A percentile compares a stretch with the other conserved stretches of the same genome.
Evolutionary conservation across 2,329 filamentous ascomycete genomes (phyloP).

Genomic region (Paraphaeosphaeria minitans): DNA sequence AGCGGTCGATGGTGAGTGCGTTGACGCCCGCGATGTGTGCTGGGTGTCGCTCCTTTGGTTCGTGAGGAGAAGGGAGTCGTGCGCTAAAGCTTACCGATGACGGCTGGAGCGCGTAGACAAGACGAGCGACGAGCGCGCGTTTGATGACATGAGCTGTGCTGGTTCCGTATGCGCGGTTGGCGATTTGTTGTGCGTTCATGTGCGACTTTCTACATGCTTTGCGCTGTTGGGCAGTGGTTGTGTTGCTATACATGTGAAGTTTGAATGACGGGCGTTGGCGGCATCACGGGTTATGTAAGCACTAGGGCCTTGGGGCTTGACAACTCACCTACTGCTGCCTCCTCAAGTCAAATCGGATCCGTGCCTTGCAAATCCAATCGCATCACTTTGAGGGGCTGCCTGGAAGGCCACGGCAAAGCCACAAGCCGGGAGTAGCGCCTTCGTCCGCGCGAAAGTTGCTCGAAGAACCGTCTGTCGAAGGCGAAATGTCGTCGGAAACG

Average conservation of each 20-base stretch:
- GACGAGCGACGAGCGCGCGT: constrained; percentile 66
- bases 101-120: constrained; percentile 72
- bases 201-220: constrained; percentile 46
- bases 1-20: constrained; percentile 77
- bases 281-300: too few species aligned
- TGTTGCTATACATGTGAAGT: too few species aligned
- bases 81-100: constrained; percentile 74
- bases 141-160: constrained; percentile 65
- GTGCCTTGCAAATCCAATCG: not conserved
- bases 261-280: too few species aligned
- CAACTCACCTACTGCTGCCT: not conserved
- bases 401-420: constrained; percentile 11
- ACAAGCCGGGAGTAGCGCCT: constrained; percentile 3
- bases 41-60: constrained; percentile 49
- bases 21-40: constrained; percentile 82
- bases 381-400: not conserved
- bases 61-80: constrained; percentile 50
- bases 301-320: constrained; percentile 9
- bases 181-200: constrained; percentile 61
- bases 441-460: constrained; percentile 15
- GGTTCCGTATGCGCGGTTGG: constrained; percentile 76
- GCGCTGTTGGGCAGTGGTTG: not conserved
- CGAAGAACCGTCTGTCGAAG: constrained; percentile 20
- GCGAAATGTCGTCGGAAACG: constrained; percentile 14
- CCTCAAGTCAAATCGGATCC: not conserved